These are phyloP conservation scores for Fusarium falciforme DNA, from an alignment of 2,329 filamentous ascomycete genomes.

Conservation along the genomic window DNA sequence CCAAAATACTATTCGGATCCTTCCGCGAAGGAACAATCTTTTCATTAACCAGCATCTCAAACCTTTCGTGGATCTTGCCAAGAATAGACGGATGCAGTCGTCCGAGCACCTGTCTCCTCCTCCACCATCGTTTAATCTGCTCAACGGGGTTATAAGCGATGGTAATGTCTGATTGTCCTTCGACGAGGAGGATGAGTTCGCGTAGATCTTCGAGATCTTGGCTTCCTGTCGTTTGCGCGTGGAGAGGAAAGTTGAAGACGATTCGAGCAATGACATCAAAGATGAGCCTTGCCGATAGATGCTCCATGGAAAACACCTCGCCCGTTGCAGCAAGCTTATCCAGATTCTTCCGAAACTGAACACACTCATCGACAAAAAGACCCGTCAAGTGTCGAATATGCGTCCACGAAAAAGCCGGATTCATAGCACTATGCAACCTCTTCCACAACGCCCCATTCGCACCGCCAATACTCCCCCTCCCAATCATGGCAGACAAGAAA, in stretches of 20 bases:
- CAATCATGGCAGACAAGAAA: constrained; percentile 5
- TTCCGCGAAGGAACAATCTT: constrained; percentile 4
- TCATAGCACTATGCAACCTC: background rate
- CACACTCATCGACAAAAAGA: constrained; percentile 12
- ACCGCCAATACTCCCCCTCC: background rate
- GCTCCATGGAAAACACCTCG: constrained; percentile 24
- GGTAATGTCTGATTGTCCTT: background rate
- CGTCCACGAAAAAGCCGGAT: constrained; percentile 8
- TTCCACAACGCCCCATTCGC: constrained; percentile 7
- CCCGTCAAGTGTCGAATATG: background rate
- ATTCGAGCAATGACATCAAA: constrained; percentile 3
- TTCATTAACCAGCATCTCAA: background rate
- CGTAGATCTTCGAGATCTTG: constrained; percentile 5
- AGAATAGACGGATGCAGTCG: constrained; percentile 1
- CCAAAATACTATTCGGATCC: constrained; percentile 20
- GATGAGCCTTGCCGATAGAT: background rate
- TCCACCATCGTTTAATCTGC: constrained; percentile 14
- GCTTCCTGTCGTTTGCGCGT: constrained; percentile 15
- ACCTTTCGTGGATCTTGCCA: background rate
- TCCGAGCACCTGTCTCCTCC: background rate
- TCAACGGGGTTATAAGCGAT: constrained; percentile 9
- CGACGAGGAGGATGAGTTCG: constrained; percentile 11
- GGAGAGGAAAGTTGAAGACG: background rate
- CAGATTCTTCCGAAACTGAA: background rate
- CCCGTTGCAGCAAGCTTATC: background rate